Evolutionary conservation across 1,139 yeast species (phyloP).

Genomic region (Kodamaea sp.): DNA sequence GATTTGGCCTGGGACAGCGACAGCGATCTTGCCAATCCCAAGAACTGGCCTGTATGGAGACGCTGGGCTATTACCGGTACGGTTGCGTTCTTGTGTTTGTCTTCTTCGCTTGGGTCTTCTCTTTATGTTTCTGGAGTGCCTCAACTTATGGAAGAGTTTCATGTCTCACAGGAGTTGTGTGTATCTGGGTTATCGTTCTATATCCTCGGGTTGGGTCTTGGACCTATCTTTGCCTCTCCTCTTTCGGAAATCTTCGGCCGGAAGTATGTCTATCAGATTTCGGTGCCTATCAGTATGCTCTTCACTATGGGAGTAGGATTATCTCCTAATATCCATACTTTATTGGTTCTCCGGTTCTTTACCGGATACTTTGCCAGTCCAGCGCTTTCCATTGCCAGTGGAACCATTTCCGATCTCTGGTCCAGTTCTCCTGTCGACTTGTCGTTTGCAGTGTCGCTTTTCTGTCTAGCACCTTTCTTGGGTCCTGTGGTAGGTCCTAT

Average conservation of each 20-base stretch:
- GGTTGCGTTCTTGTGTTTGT: slow-evolving; percentile 63
- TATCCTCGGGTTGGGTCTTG: slow-evolving; percentile 67
- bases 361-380: slow-evolving; percentile 84
- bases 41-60: slow-evolving; percentile 62
- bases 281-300: slow-evolving; percentile 69
- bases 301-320: slow-evolving; percentile 78
- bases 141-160: slow-evolving; percentile 47
- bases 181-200: slow-evolving; percentile 71
- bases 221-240: slow-evolving; percentile 79
- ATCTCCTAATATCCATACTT: slow-evolving; percentile 54
- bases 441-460: slow-evolving; percentile 70
- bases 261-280: slow-evolving; percentile 56
- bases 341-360: slow-evolving; percentile 72
- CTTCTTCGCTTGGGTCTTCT: slow-evolving; percentile 72
- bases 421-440: slow-evolving; percentile 51
- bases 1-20: slow-evolving; percentile 64
- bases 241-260: slow-evolving; percentile 73
- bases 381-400: slow-evolving; percentile 84
- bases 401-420: slow-evolving; percentile 79
- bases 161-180: slow-evolving; percentile 56
- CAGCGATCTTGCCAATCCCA: slow-evolving; percentile 61
- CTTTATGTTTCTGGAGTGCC: slow-evolving; percentile 63
- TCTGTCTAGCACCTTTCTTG: slow-evolving; percentile 69
- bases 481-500: slow-evolving; percentile 87
- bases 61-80: slow-evolving; percentile 67